Base-by-base conservation (phyloP, 2,329 filamentous ascomycete genomes). In the Colletotrichum eleusines region DNA sequence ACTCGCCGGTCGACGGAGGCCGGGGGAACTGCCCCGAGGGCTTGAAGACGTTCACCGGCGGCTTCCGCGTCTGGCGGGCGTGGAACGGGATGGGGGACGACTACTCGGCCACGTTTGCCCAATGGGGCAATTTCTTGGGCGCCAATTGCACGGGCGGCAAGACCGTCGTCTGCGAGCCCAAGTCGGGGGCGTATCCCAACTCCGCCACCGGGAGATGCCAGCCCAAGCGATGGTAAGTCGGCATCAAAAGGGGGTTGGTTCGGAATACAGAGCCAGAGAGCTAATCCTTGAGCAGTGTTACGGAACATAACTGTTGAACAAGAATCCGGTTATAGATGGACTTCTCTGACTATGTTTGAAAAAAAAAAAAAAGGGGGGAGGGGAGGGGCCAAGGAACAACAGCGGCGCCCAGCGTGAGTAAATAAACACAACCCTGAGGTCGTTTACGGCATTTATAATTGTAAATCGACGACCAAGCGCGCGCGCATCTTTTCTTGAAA, bases 41-140 rank as follows among this genome's bases (percentile, higher is more conserved):
- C 8, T 14, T 68, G 28, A 20, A 20, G n/a, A 26, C 20, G 0
- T 64, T 50, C 33, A 42, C 18, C 33, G 65, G 65, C 20, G 31
- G 38, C n/a, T 63, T 68, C 16, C 23, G 18, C 9, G 48, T 68
- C 1, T 68, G 65, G 65, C 59, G 65, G 8, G 65, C 59, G 11
- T 68, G 65, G 65, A 68, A 51, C 9, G 58, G 59, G 2, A 31
- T 33, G 8, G 58, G 59, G 3, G 20, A 14, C 31, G 60, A 53
- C 33, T 68, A 68, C 26, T 63, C 48, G 5, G 65, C 65, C 9
- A 55, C 23, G 5, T 68, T 68, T 3, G 59, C 65, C 0, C 59
- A 57, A 50, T 68, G 65, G 65, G 65, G 50, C 5, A 63, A 68
- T 20, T 68, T 68, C 5, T 8, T 68, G 1, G 59, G 59, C 11